Percentiles rank a stretch among this genome's conserved stretches.
These are phyloP conservation scores for Umbelopsis ramanniana DNA, from an alignment of 192 early-diverging fungal genomes.

Conservation along the genomic window DNA sequence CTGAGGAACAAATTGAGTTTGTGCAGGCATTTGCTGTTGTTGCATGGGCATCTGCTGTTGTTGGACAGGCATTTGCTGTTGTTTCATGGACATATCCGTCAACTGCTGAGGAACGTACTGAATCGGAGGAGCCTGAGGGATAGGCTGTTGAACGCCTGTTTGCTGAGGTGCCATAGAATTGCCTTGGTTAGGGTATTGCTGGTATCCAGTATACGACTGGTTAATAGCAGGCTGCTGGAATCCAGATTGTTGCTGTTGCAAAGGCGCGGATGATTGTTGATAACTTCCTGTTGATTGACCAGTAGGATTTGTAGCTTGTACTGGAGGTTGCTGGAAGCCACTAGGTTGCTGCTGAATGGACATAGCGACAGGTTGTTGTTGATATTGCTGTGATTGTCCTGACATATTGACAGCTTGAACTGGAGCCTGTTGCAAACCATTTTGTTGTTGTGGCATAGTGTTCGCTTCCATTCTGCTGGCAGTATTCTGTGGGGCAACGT, in stretches of 20 bases:
- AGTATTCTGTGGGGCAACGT: constrained; percentile 28
- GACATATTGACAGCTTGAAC: constrained; percentile 3
- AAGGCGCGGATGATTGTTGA: neutral
- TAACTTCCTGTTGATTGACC: neutral
- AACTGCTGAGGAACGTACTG: neutral
- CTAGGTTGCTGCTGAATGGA: neutral
- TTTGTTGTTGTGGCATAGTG: neutral
- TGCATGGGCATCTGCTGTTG: constrained; percentile 12
- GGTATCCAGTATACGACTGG: constrained; percentile 1
- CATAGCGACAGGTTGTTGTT: neutral
- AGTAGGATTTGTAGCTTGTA: neutral
- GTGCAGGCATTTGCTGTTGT: constrained; percentile 30
- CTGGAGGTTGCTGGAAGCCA: constrained; percentile 1
- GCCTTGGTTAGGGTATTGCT: constrained; percentile 7
- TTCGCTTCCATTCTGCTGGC: neutral
- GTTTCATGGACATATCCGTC: neutral
- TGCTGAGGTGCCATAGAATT: neutral
- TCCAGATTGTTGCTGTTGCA: constrained; percentile 18
- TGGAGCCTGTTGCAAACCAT: constrained; percentile 26
- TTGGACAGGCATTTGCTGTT: constrained; percentile 26
- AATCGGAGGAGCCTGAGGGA: neutral
- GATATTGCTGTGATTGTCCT: constrained; percentile 5
- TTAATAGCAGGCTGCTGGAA: neutral
- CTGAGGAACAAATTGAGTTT: constrained; percentile 14
- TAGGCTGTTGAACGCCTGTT: neutral